Evolutionary conservation across 2,329 filamentous ascomycete genomes (phyloP).

Genomic region (Arthrobotrys sinensis): DNA sequence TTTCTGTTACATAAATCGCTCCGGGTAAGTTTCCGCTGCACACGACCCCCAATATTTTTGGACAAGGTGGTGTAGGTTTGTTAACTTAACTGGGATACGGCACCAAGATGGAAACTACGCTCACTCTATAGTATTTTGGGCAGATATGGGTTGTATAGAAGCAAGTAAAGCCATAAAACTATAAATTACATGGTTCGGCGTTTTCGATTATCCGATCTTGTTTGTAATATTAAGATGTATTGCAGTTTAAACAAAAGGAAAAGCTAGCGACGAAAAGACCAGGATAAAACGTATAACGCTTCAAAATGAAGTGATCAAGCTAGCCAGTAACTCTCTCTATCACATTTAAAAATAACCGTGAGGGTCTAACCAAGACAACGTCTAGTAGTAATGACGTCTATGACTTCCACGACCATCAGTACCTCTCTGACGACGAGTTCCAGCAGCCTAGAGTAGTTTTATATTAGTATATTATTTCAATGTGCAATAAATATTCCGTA

Average conservation of each 20-base stretch:
- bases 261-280: background rate
- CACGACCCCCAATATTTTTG: background rate
- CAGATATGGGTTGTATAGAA: too few relatives aligned
- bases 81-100: too few relatives aligned
- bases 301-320: conserved; percentile 6
- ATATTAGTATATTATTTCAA: conserved; percentile 15
- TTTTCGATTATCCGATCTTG: background rate
- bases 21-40: background rate
- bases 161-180: background rate
- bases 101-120: too few relatives aligned
- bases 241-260: background rate
- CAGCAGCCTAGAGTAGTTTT: conserved; percentile 75
- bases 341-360: background rate
- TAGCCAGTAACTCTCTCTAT: conserved; percentile 29
- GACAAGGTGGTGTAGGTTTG: background rate
- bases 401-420: conserved; percentile 78
- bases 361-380: background rate
- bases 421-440: conserved; percentile 80
- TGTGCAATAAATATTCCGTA: conserved; percentile 23
- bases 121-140: too few relatives aligned
- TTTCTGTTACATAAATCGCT: conserved; percentile 25
- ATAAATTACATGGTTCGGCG: background rate
- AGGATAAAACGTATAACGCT: background rate
- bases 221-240: background rate
- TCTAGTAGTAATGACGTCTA: conserved; percentile 51